Evolutionary conservation across 352 stramenopile species (phyloP), one percentile per base, ranked within the genome.

Genomic region (Globisporangium canariense): DNA sequence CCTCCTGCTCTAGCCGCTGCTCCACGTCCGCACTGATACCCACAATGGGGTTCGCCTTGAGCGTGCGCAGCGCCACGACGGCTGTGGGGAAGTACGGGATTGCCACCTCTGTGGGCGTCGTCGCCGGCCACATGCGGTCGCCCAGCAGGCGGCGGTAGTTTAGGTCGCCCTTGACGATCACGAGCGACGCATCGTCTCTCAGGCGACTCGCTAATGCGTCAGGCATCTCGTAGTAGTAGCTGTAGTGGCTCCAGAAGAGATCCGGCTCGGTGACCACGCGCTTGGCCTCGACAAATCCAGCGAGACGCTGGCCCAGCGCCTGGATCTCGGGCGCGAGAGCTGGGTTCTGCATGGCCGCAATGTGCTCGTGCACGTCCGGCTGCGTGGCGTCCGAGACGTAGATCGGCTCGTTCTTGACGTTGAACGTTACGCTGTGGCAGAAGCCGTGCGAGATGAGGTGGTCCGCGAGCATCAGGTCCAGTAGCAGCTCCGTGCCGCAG

Each of bases 101-200:
- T 4, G 98, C 90, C 34, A 96, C 74, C 22, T 86, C 64, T 55
- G 98, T 89, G 0, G 86, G 83, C 14, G 80, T 94, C 16, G 84
- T 82, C 25, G 89, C 78, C 2, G 81, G 78, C 94, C 95, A 99
- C 62, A 91, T 69, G 32, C 93, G 82, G 70, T 99, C 97, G 5
- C 95, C 95, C 1, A 99, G 72, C 16, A 99, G 66, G 7, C 96
- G 88, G n/a, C 96, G 84, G 75, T 99, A 99, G 71, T 99, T 99
- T 45, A 98, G 91, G 71, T 99, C 97, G 20, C 97, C 96, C 75
- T 99, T 99, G 16, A 98, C 79, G 75, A 99, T 97, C 52, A 97
- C 90, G 22, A 99, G 78, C 50, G 91, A 73, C 22, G 78, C 73
- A 7, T 85, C 71, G 0, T n/a, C 45, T 2, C 49, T 34, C 1